Evolutionary conservation across 352 stramenopile species (phyloP), one percentile per base, ranked within the genome.

Genomic region (Thalassiosira hispida): DNA sequence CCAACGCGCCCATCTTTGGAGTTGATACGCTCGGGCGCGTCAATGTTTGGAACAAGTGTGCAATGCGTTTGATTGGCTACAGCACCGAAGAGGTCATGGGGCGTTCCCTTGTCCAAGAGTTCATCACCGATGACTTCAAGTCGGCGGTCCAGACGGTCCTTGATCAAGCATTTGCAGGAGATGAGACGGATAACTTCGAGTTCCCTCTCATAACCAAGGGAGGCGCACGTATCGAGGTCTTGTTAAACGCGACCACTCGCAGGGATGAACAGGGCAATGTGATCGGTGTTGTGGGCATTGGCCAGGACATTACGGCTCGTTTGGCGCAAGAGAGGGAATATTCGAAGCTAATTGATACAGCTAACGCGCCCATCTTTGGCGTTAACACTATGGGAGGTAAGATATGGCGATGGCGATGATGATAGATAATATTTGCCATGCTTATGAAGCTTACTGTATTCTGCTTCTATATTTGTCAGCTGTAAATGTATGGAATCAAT

Each of bases 401-500:
- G 42, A n/a, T n/a, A n/a, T n/a, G n/a, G n/a, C n/a, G n/a, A n/a
- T n/a, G n/a, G n/a, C n/a, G n/a, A n/a, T n/a, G n/a, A n/a, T n/a
- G n/a, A n/a, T n/a, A n/a, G n/a, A n/a, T n/a, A n/a, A n/a, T n/a
- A n/a, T n/a, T n/a, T 12, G n/a, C 11, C 40, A 49, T n/a, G n/a
- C 40, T 49, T n/a, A 16, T 11, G 11, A 11, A 16, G 40, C n/a
- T n/a, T n/a, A 16, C 27, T 57, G n/a, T 22, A 12, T 49, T 14
- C 12, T 49, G 4, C 29, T 51, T 14, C 49, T 29, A 53, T 16
- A 7, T 22, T 22, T 23, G n/a, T 18, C 7, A 53, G 47, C 47
- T 31, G 75, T 92, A 3, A 92, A 92, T 66, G 81, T 89, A 69
- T 98, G 97, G 83, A 98, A 98, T 83, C 93, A 97, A 40, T 69